These are phyloP conservation scores for Dionaea muscipula DNA, from an alignment of 179 eudicot species.

Conservation along the genomic window DNA sequence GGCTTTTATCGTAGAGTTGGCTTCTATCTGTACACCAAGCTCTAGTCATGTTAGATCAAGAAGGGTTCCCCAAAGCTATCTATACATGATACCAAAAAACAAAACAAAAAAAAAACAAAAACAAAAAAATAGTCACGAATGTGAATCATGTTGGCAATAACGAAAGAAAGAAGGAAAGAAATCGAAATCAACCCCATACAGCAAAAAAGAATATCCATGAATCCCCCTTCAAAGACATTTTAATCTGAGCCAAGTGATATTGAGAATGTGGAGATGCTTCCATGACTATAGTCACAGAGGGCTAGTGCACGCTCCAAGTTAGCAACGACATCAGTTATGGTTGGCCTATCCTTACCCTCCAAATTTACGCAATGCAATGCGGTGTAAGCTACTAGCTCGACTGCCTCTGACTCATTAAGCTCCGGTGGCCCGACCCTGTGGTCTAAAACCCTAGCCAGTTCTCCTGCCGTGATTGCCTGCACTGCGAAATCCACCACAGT, in stretches of 20 bases:
- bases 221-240: too few relatives aligned
- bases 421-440: slow-evolving; percentile 54
- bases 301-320: slow-evolving; percentile 73
- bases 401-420: slow-evolving; percentile 57
- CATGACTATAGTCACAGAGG: slow-evolving; percentile 63
- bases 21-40: too few relatives aligned
- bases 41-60: too few relatives aligned
- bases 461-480: slow-evolving; percentile 57
- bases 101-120: too few relatives aligned
- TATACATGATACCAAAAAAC: too few relatives aligned
- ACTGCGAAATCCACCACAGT: slow-evolving; percentile 75
- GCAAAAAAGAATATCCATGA: too few relatives aligned
- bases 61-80: too few relatives aligned
- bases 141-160: too few relatives aligned
- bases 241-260: slow-evolving; percentile 62
- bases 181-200: too few relatives aligned
- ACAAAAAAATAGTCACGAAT: too few relatives aligned
- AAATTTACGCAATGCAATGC: slow-evolving; percentile 79
- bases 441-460: slow-evolving; percentile 49
- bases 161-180: too few relatives aligned
- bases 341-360: slow-evolving; percentile 86
- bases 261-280: slow-evolving; percentile 62
- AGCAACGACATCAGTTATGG: slow-evolving; percentile 68
- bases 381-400: slow-evolving; percentile 72
- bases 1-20: too few relatives aligned